Percentiles rank a stretch among this genome's conserved stretches.
Conservation (phyloP, 352 stramenopile species). For the Globisporangium apiculatum region DNA sequence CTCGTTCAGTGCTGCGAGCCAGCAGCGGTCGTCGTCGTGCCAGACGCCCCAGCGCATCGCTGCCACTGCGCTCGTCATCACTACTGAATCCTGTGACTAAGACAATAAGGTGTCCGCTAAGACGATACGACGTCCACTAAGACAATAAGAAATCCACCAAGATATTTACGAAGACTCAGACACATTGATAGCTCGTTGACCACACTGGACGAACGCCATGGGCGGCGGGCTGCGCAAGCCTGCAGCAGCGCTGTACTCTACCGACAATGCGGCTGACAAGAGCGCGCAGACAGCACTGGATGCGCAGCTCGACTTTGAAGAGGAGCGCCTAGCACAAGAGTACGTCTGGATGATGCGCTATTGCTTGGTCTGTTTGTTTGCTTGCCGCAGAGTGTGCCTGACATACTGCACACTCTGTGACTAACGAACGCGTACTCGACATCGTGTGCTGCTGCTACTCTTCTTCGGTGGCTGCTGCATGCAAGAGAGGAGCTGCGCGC, state of each 20-base stretch:
- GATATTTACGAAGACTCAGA: no score
- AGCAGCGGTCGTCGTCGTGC: slow-evolving; percentile 19
- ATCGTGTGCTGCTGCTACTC: neutral
- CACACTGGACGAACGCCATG: slow-evolving; percentile 19
- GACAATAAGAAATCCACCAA: no score
- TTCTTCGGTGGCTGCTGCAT: neutral
- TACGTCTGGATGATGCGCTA: slow-evolving; percentile 6
- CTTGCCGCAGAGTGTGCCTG: neutral
- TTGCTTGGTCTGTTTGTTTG: neutral
- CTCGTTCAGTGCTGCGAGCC: slow-evolving; percentile 17
- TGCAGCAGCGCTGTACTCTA: slow-evolving; percentile 11
- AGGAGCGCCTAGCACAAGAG: slow-evolving; percentile 54
- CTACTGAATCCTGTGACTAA: neutral
- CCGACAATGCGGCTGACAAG: slow-evolving; percentile 15
- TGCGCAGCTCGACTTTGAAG: slow-evolving; percentile 43
- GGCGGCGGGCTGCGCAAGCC: slow-evolving; percentile 38
- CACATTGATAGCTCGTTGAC: neutral
- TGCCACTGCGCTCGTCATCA: neutral
- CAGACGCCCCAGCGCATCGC: slow-evolving; percentile 25
- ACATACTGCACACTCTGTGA: no score
- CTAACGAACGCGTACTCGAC: no score
- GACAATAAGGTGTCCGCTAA: neutral
- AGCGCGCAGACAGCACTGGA: slow-evolving; percentile 18
- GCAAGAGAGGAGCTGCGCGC: slow-evolving; percentile 32
- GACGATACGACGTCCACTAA: neutral